Conservation (phyloP, 352 stramenopile genomes). For the Phytophthora meadii region DNA sequence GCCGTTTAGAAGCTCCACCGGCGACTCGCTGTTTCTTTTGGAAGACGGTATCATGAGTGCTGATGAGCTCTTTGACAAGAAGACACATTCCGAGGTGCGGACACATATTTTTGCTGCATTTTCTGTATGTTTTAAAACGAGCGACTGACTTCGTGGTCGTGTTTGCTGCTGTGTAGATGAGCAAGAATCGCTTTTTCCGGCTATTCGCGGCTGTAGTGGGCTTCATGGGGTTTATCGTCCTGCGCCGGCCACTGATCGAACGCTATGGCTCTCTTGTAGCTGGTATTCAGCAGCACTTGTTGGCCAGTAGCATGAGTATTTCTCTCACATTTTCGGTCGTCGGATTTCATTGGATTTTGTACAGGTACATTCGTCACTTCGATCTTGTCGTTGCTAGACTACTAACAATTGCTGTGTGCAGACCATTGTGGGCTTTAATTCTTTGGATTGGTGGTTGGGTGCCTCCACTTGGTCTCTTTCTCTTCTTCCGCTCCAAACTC, state of each 20-base stretch:
- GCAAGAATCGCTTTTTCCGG: slow-evolving; percentile 70
- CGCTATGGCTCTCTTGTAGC: slow-evolving; percentile 38
- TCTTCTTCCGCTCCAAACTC: slow-evolving; percentile 33
- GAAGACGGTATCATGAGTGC: slow-evolving; percentile 63
- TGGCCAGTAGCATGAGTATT: slow-evolving; percentile 50
- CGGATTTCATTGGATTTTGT: slow-evolving; percentile 55
- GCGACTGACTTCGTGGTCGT: too few relatives aligned
- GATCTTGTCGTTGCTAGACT: too few relatives aligned
- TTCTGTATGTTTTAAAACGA: too few relatives aligned
- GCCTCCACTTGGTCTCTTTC: slow-evolving; percentile 38
- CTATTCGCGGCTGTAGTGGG: slow-evolving; percentile 67
- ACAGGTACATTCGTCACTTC: slow-evolving; percentile 38
- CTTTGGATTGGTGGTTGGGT: slow-evolving; percentile 40
- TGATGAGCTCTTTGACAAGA: slow-evolving; percentile 57
- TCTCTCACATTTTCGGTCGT: slow-evolving; percentile 62
- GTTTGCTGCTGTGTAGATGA: slow-evolving; percentile 36
- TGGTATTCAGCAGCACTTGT: slow-evolving; percentile 55
- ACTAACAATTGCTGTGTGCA: slow-evolving; percentile 17
- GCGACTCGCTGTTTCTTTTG: slow-evolving; percentile 63
- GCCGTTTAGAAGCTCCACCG: slow-evolving; percentile 49
- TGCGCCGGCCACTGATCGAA: slow-evolving; percentile 46
- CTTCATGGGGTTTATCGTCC: slow-evolving; percentile 73
- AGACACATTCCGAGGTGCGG: slow-evolving; percentile 51
- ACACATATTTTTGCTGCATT: not conserved
- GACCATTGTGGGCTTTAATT: slow-evolving; percentile 57